Evolutionary conservation across 176 grass and related monocot species (phyloP).

Genomic region (Stipa capillata): DNA sequence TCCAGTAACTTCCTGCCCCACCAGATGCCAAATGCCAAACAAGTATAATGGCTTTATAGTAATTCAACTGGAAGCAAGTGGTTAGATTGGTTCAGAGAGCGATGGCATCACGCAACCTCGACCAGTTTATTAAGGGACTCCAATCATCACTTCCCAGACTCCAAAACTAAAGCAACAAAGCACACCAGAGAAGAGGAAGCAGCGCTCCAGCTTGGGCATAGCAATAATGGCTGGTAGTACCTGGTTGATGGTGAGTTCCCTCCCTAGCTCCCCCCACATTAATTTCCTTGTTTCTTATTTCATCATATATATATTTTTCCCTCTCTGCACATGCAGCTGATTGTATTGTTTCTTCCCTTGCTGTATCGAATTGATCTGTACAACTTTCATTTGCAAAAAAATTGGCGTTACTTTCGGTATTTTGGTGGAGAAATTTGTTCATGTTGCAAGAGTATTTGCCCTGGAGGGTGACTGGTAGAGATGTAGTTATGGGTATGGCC

Average conservation of each 20-base stretch:
- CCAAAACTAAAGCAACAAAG: not conserved
- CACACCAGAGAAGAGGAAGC: not conserved
- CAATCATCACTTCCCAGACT: not conserved
- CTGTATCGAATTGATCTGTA: not conserved
- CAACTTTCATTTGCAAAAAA: not conserved
- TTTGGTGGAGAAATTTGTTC: not conserved
- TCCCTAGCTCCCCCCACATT: not conserved
- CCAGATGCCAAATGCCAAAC: not conserved
- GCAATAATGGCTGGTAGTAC: constrained; percentile 45
- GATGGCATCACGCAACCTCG: not conserved
- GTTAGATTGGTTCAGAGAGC: not conserved
- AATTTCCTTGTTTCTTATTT: not conserved
- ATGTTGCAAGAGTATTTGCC: not conserved
- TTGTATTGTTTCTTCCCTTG: not conserved
- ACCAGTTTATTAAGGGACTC: not conserved
- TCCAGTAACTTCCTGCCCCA: not conserved
- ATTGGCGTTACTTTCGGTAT: not conserved
- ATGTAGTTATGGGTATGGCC: not conserved
- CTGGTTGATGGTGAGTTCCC: constrained; percentile 50
- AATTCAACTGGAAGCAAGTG: not conserved
- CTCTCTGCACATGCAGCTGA: not conserved
- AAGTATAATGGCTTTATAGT: not conserved
- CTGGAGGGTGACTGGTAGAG: not conserved
- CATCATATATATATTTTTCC: not conserved
- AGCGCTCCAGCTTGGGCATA: not conserved